Base-by-base conservation (phyloP, 805 yeast species). In the Candida cerambycidarum region DNA sequence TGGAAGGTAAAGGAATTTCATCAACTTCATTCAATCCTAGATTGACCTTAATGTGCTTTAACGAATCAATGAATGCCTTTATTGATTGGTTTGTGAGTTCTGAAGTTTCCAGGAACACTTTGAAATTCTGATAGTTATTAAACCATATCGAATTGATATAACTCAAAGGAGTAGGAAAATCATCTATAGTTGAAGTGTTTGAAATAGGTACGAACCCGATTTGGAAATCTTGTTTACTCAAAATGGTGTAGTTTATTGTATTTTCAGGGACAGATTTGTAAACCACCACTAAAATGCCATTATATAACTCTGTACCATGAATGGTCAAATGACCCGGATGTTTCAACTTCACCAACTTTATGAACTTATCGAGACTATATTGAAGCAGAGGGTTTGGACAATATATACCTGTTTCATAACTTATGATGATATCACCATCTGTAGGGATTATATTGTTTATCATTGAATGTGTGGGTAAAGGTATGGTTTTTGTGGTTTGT, bases 281-380 rank as follows among this genome's bases (percentile, higher is more conserved):
- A 3, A 54, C 52, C 1, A 65, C 31, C 5, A 59, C 44, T 11
- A 59, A 16, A 4, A 62, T 36, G 4, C 61, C 62, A 35, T 48
- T 50, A 8, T 39, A 32, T 15, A 53, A 33, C 10, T 51, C 51
- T 14, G 51, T 50, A 2, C 63, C 67, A 30, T 55, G 60, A 28
- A 54, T 57, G 8, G 59, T 46, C 18, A 64, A 54, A 18, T 51
- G 50, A 1, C 69, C 70, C 27, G 59, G 69, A 5, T 54, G 44
- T 2, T 47, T 44, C 5, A 53, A 16, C 16, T 15, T 18, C 2
- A 10, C 14, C 11, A 35, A 9, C 13, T 27, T 14, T 15, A 35
- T 11, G 23, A 23, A 36, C 14, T 13, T 35, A 17, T 29, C n/a
- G 13, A 41, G 9, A 6, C 4, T 10, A 6, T 13, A 15, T 13